Conservation (phyloP, 108 stramenopile genomes). For the Pseudonitzschia multistriata region DNA sequence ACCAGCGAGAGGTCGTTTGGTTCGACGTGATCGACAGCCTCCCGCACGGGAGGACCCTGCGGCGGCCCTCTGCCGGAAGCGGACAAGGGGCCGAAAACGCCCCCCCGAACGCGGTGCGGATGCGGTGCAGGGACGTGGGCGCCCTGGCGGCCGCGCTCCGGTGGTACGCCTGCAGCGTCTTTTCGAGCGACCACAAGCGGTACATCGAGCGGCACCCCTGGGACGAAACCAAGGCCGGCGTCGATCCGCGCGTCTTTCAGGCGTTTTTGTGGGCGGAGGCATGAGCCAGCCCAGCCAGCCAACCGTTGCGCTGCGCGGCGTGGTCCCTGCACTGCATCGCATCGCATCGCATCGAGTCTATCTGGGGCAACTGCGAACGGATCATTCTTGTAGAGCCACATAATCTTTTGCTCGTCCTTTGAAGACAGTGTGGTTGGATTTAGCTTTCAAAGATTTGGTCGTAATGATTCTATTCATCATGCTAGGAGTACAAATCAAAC, state of each 20-base stretch:
- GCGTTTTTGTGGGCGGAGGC: constrained; percentile 90
- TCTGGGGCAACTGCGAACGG: no score
- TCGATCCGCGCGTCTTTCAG: constrained; percentile 90
- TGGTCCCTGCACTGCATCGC: no score
- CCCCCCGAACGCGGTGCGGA: constrained; percentile 23
- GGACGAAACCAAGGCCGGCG: constrained; percentile 80
- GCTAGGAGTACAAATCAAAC: no score
- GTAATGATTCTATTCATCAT: no score
- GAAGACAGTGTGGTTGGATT: no score
- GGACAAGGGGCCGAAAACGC: neutral
- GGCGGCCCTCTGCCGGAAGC: neutral
- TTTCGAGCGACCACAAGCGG: constrained; percentile 52
- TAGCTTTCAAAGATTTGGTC: no score
- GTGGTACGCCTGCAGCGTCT: constrained; percentile 80
- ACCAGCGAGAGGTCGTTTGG: constrained; percentile 7
- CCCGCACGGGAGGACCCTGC: neutral
- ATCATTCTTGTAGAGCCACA: no score
- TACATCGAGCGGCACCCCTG: constrained; percentile 81
- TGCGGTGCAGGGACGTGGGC: constrained; percentile 38
- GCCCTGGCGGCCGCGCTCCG: constrained; percentile 54
- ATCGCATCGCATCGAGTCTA: no score
- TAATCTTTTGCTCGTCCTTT: no score
- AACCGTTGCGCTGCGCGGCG: no score
- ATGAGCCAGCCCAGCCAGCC: no score
- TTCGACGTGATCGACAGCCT: constrained; percentile 40